A percentile compares a stretch with the other conserved stretches of the same genome.
Evolutionary conservation across 1,139 yeast species (phyloP).

Genomic region (Ashbya aceris): DNA sequence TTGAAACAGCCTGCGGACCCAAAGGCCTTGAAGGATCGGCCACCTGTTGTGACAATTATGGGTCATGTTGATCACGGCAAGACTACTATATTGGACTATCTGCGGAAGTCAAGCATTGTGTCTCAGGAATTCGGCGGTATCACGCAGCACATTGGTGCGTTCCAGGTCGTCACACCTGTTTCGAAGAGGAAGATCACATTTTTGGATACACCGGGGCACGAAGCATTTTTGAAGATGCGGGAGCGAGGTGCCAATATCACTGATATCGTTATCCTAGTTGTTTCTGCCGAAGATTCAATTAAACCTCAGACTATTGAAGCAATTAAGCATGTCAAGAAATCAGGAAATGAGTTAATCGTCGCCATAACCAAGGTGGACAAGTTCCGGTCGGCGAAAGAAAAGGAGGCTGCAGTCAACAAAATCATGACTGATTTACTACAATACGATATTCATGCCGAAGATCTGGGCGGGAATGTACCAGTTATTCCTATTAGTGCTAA

Average conservation of each 20-base stretch:
- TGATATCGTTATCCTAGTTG: constrained; percentile 84
- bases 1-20: constrained; percentile 35
- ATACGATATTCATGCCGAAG: constrained; percentile 78
- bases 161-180: constrained; percentile 68
- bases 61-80: constrained; percentile 99
- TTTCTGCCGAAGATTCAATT: constrained; percentile 97
- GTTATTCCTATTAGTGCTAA: constrained; percentile 82
- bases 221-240: constrained; percentile 92
- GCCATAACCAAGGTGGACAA: constrained; percentile 92
- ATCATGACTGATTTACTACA: constrained; percentile 71
- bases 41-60: constrained; percentile 96
- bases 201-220: constrained; percentile 97
- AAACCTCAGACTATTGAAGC: constrained; percentile 98
- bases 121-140: constrained; percentile 91
- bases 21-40: constrained; percentile 49
- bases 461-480: constrained; percentile 93
- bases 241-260: constrained; percentile 94
- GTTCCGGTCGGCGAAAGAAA: constrained; percentile 51
- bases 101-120: constrained; percentile 77
- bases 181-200: constrained; percentile 76
- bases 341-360: constrained; percentile 75
- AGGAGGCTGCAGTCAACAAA: constrained; percentile 31
- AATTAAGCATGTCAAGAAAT: constrained; percentile 75
- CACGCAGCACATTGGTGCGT: constrained; percentile 97
- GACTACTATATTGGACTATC: constrained; percentile 80